A percentile compares a stretch with the other conserved stretches of the same genome.
Evolutionary conservation across 768 basidiomycete genomes (phyloP).

Genomic region (Termitomyces heimii): DNA sequence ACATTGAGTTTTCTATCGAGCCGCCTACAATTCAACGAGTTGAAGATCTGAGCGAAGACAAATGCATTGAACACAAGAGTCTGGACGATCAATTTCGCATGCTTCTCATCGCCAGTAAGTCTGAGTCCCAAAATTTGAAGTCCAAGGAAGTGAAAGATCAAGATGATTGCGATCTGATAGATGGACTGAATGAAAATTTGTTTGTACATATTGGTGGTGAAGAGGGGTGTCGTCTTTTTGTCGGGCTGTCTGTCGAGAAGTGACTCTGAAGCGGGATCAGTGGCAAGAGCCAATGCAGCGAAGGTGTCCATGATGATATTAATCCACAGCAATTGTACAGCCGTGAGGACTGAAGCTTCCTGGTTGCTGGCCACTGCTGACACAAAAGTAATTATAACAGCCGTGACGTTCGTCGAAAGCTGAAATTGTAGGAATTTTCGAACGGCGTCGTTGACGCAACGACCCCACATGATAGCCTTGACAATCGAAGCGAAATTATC

Average conservation of each 20-base stretch:
- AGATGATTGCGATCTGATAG: slow-evolving; percentile 79
- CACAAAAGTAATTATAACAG: slow-evolving; percentile 90
- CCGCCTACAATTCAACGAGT: slow-evolving; percentile 87
- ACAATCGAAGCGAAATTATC: slow-evolving; percentile 96
- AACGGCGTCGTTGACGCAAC: slow-evolving; percentile 96
- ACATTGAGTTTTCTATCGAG: slow-evolving; percentile 85
- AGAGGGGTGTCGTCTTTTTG: slow-evolving; percentile 81
- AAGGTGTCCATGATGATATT: slow-evolving; percentile 99
- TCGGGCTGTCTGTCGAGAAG: slow-evolving; percentile 90
- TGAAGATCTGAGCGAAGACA: slow-evolving; percentile 97
- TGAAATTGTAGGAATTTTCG: slow-evolving; percentile 98
- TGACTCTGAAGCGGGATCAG: slow-evolving; percentile 82
- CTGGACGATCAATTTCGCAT: slow-evolving; percentile 49
- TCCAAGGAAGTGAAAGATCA: slow-evolving; percentile 89
- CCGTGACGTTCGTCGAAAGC: slow-evolving; percentile 90
- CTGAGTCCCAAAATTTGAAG: slow-evolving; percentile 59
- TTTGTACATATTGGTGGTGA: slow-evolving; percentile 94
- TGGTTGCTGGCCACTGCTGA: slow-evolving; percentile 74
- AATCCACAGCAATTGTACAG: slow-evolving; percentile 97
- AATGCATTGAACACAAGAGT: slow-evolving; percentile 98
- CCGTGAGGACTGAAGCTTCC: slow-evolving; percentile 84
- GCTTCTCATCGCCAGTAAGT: slow-evolving; percentile 22
- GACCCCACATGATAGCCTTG: slow-evolving; percentile 98
- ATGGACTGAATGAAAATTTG: slow-evolving; percentile 87
- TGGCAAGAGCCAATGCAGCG: slow-evolving; percentile 94